phyloP scores from a whole-genome alignment of 1,139 yeast species.

The Hemisphaericaspora lyxosophila region DNA sequence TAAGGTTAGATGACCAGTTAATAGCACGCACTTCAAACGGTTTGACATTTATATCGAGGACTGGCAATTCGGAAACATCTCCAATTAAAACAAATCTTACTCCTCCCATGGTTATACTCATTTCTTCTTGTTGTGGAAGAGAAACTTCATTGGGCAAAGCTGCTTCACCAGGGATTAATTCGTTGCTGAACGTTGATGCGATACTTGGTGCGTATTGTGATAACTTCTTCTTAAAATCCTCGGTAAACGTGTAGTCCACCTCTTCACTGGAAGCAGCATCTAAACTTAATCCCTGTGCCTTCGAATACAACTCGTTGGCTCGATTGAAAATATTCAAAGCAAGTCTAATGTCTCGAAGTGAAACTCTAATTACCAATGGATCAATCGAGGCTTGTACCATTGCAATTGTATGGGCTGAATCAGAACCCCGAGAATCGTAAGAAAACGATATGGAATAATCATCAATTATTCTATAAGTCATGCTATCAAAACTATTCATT shows the following conservation, averaged over 20 bases:
- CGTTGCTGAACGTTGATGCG: conserved; percentile 40
- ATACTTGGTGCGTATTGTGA: conserved; percentile 70
- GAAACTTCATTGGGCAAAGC: conserved; percentile 21
- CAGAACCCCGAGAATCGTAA: conserved; percentile 69
- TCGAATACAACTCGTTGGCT: conserved; percentile 59
- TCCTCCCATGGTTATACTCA: conserved; percentile 75
- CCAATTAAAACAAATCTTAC: conserved; percentile 86
- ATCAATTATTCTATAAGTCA: conserved; percentile 73
- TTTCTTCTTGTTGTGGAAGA: conserved; percentile 67
- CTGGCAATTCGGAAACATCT: conserved; percentile 90
- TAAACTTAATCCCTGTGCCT: conserved; percentile 21
- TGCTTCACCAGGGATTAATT: conserved; percentile 5
- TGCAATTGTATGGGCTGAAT: conserved; percentile 56
- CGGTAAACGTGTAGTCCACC: conserved; percentile 46
- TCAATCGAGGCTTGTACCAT: conserved; percentile 72
- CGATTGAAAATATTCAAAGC: conserved; percentile 72
- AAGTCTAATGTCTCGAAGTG: conserved; percentile 81
- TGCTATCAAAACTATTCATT: conserved; percentile 65
- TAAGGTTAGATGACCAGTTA: conserved; percentile 89
- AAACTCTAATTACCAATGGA: conserved; percentile 76
- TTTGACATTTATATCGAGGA: conserved; percentile 73
- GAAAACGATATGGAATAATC: conserved; percentile 82
- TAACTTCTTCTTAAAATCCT: conserved; percentile 58
- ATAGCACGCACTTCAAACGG: conserved; percentile 72
- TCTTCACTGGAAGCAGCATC: conserved; percentile 7